Conservation (phyloP, 352 stramenopile genomes). For the Pythium dissimile region DNA sequence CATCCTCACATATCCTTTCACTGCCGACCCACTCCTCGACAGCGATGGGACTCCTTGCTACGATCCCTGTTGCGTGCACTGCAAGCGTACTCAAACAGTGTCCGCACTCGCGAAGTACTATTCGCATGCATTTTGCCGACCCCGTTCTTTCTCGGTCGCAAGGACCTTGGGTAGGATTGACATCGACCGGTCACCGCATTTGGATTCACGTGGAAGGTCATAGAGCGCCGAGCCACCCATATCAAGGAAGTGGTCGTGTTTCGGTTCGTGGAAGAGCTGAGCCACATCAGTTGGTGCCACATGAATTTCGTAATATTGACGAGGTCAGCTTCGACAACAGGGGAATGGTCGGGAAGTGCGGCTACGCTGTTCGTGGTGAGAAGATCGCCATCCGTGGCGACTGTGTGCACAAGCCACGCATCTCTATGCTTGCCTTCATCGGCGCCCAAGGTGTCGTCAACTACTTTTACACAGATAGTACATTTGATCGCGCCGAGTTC, state of each 20-base stretch:
- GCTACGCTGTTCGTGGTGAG: conserved; percentile 21
- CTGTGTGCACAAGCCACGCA: conserved; percentile 20
- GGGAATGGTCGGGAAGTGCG: conserved; percentile 22
- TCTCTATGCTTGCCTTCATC: conserved; percentile 8
- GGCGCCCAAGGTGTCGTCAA: conserved; percentile 16
- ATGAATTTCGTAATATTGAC: conserved; percentile 23
- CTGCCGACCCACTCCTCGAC: too few species aligned
- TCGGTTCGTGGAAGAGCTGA: conserved; percentile 25
- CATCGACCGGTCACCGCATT: too few species aligned
- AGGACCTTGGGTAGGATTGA: too few species aligned
- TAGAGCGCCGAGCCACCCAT: conserved; percentile 22
- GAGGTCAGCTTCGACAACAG: conserved; percentile 30
- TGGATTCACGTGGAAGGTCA: conserved; percentile 24
- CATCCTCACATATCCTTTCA: too few species aligned
- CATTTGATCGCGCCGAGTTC: background rate
- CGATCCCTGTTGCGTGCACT: too few species aligned
- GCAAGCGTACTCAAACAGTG: too few species aligned
- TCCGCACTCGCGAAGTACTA: too few species aligned
- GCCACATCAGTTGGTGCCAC: conserved; percentile 17
- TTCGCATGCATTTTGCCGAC: too few species aligned
- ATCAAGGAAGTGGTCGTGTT: conserved; percentile 22
- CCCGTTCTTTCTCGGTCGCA: too few species aligned
- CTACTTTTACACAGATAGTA: conserved; percentile 18
- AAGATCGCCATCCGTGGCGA: conserved; percentile 18
- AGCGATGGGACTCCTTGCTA: too few species aligned